Evolutionary conservation across 352 stramenopile genomes (phyloP).

Genomic region (Globisporangium heterothallicum): DNA sequence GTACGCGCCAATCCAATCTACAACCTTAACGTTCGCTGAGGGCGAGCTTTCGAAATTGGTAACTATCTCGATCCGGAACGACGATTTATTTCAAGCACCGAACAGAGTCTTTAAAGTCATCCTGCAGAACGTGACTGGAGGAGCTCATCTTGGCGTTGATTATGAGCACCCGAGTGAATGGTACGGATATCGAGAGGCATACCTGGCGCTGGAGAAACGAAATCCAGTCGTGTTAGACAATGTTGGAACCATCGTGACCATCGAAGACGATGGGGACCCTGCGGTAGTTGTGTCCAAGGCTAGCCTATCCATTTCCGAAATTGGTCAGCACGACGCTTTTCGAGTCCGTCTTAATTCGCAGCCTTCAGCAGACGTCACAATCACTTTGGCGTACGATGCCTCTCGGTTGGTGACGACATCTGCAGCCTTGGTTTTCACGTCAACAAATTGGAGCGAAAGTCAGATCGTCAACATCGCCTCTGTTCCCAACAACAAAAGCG

Average conservation of each 20-base stretch:
- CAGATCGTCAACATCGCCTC: conserved; percentile 32
- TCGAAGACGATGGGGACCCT: conserved; percentile 55
- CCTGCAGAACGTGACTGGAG: conserved; percentile 36
- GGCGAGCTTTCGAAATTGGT: conserved; percentile 37
- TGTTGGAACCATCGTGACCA: conserved; percentile 61
- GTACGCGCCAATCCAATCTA: conserved; percentile 44
- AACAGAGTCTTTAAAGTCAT: conserved; percentile 60
- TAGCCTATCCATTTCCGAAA: conserved; percentile 60
- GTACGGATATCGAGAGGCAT: conserved; percentile 29
- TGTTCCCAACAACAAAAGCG: conserved; percentile 28
- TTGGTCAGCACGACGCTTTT: conserved; percentile 52
- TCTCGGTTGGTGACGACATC: conserved; percentile 16
- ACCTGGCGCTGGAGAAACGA: conserved; percentile 37
- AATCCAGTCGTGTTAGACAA: conserved; percentile 40
- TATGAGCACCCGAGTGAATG: conserved; percentile 59
- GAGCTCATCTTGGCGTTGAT: conserved; percentile 54
- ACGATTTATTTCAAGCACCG: conserved; percentile 59
- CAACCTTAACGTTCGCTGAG: conserved; percentile 44
- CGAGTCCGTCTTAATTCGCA: conserved; percentile 43
- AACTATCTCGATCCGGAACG: conserved; percentile 46
- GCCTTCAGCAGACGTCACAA: conserved; percentile 32
- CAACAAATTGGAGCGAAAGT: conserved; percentile 27
- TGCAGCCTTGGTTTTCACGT: conserved; percentile 31
- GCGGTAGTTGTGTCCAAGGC: conserved; percentile 62
- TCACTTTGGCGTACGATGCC: conserved; percentile 20